A percentile compares a stretch with the other conserved stretches of the same genome.
phyloP scores from a whole-genome alignment of 1,139 yeast species.

The Blastobotrys serpentis region DNA sequence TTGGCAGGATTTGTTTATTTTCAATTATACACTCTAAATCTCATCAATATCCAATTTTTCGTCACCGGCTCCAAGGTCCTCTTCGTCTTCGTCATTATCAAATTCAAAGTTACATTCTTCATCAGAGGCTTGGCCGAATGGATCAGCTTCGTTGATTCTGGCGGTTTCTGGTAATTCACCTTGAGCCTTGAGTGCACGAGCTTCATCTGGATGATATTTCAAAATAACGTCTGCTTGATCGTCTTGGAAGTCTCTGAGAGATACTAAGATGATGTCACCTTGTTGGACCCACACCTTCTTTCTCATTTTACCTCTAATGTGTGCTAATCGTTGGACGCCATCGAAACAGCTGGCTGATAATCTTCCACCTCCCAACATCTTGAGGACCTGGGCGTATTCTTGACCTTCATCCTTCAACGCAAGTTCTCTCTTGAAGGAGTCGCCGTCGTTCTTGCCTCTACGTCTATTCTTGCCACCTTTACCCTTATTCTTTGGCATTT shows the following conservation, averaged over 20 bases:
- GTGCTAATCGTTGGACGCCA: slow-evolving; percentile 91
- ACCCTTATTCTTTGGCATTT: slow-evolving; percentile 57
- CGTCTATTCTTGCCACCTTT: slow-evolving; percentile 77
- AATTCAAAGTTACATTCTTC: slow-evolving; percentile 98
- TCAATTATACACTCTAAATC: slow-evolving; percentile 45
- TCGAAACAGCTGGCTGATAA: slow-evolving; percentile 94
- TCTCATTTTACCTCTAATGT: slow-evolving; percentile 97
- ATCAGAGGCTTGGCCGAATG: slow-evolving; percentile 94
- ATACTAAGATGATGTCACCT: slow-evolving; percentile 94
- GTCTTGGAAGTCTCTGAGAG: slow-evolving; percentile 97
- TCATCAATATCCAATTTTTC: slow-evolving; percentile 82
- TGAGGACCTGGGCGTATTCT: slow-evolving; percentile 96
- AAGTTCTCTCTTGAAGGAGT: slow-evolving; percentile 90
- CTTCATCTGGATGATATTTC: slow-evolving; percentile 96
- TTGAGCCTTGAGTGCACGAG: slow-evolving; percentile 89
- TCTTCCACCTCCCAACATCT: slow-evolving; percentile 98
- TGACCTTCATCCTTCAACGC: slow-evolving; percentile 93
- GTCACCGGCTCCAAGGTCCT: slow-evolving; percentile 61
- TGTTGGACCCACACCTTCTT: slow-evolving; percentile 99
- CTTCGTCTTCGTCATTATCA: slow-evolving; percentile 87
- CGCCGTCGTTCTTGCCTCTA: slow-evolving; percentile 97
- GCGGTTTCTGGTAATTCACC: slow-evolving; percentile 97
- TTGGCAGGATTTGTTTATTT: too few relatives aligned
- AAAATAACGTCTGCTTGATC: slow-evolving; percentile 98
- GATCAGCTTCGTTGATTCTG: slow-evolving; percentile 95